Conservation (phyloP, 177 flowering plant genomes). For the Vitis hybrid region DNA sequence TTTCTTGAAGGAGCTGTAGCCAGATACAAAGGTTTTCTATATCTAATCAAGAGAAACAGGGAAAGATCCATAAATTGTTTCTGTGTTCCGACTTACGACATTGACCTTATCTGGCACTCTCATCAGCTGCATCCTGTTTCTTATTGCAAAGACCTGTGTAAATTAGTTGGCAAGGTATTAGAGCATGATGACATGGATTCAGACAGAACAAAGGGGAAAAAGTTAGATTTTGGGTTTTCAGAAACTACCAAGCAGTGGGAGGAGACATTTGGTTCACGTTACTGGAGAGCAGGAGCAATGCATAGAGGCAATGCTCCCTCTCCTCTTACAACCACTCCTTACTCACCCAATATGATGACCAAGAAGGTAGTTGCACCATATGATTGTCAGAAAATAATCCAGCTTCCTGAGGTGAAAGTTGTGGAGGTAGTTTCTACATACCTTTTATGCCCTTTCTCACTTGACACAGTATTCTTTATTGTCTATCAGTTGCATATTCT, state of each 20-base stretch:
- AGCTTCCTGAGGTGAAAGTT: constrained; percentile 39
- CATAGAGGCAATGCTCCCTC: constrained; percentile 72
- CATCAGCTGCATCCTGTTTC: constrained; percentile 86
- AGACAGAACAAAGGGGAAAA: constrained; percentile 81
- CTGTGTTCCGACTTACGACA: constrained; percentile 97
- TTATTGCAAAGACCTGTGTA: constrained; percentile 65
- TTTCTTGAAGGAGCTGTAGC: constrained; percentile 83
- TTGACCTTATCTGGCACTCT: constrained; percentile 96
- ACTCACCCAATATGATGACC: constrained; percentile 14
- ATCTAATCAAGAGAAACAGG: constrained; percentile 81
- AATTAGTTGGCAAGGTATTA: constrained; percentile 61
- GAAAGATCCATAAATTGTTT: constrained; percentile 62
- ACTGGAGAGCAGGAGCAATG: constrained; percentile 97
- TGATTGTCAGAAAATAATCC: constrained; percentile 30
- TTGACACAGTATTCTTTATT: background rate
- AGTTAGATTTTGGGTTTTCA: constrained; percentile 86
- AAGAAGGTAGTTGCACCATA: constrained; percentile 28
- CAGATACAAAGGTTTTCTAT: constrained; percentile 90
- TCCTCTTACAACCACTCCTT: constrained; percentile 54
- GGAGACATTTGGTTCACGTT: constrained; percentile 79
- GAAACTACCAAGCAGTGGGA: constrained; percentile 87
- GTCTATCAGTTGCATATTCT: background rate
- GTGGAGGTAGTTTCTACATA: constrained; percentile 60
- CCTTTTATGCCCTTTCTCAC: background rate
- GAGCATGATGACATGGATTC: constrained; percentile 94